Percentiles rank a stretch among this genome's conserved stretches.
These are phyloP conservation scores for Phytopythium boreale DNA, from an alignment of 352 stramenopile species.

Conservation along the genomic window DNA sequence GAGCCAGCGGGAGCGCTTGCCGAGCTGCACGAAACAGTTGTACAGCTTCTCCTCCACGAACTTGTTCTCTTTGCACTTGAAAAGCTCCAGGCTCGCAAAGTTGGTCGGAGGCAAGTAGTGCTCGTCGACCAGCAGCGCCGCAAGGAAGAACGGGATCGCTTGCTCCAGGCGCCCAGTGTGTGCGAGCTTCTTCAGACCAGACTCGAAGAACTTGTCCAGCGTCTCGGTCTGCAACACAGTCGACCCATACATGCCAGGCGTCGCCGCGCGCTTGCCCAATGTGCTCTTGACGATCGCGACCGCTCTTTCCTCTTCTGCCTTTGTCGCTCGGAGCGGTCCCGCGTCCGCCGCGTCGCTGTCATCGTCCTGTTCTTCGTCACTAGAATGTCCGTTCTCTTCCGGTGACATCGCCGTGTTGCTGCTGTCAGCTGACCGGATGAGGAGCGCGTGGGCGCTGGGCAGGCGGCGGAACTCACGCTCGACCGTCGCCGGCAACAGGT, in stretches of 20 bases:
- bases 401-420: neutral
- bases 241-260: neutral
- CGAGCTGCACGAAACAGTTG: slow-evolving; percentile 35
- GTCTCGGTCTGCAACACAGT: slow-evolving; percentile 29
- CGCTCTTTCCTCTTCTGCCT: slow-evolving; percentile 29
- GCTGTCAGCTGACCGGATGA: neutral
- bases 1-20: slow-evolving; percentile 49
- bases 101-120: slow-evolving; percentile 46
- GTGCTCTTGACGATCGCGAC: slow-evolving; percentile 42
- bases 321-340: slow-evolving; percentile 6
- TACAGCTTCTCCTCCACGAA: slow-evolving; percentile 51
- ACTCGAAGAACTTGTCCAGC: slow-evolving; percentile 59
- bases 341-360: slow-evolving; percentile 6
- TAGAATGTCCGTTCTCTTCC: neutral
- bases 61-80: slow-evolving; percentile 56
- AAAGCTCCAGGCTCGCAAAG: slow-evolving; percentile 50
- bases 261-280: slow-evolving; percentile 29
- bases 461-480: slow-evolving; percentile 20
- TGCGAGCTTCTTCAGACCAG: slow-evolving; percentile 39
- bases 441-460: neutral
- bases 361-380: slow-evolving; percentile 12
- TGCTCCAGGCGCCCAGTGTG: slow-evolving; percentile 26
- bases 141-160: slow-evolving; percentile 42
- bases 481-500: slow-evolving; percentile 26
- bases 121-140: slow-evolving; percentile 51